phyloP scores from a whole-genome alignment of 2,329 filamentous ascomycete genomes.

The Sclerotinia borealis region DNA sequence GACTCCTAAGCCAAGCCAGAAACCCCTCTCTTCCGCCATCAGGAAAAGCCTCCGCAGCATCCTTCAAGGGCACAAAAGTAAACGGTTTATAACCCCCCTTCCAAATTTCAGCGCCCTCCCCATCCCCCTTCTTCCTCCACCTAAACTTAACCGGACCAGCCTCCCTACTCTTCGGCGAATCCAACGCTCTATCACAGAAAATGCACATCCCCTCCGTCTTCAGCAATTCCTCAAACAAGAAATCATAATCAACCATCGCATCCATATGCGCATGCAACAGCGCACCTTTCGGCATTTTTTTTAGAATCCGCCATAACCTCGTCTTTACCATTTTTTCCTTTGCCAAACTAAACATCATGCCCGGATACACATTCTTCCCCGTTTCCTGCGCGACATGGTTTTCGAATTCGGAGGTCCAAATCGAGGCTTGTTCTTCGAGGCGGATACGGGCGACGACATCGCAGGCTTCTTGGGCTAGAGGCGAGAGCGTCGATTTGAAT shows the following conservation, averaged over 20 bases:
- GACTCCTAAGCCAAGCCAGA: slow-evolving; percentile 66
- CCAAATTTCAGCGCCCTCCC: slow-evolving; percentile 53
- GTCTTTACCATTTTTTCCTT: slow-evolving; percentile 82
- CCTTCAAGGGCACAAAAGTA: slow-evolving; percentile 35
- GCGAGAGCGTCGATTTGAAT: slow-evolving; percentile 70
- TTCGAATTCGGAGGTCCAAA: slow-evolving; percentile 73
- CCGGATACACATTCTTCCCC: slow-evolving; percentile 67
- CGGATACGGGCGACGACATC: slow-evolving; percentile 76
- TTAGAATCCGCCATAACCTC: slow-evolving; percentile 77
- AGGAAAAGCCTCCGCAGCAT: slow-evolving; percentile 69
- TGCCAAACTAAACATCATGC: slow-evolving; percentile 89
- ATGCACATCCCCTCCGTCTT: slow-evolving; percentile 70
- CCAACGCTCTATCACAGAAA: slow-evolving; percentile 49
- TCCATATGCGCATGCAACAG: slow-evolving; percentile 84
- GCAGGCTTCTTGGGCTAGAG: slow-evolving; percentile 70
- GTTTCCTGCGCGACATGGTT: slow-evolving; percentile 58
- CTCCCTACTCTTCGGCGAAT: slow-evolving; percentile 46
- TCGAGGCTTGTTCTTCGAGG: slow-evolving; percentile 63
- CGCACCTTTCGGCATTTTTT: slow-evolving; percentile 81
- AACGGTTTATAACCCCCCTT: slow-evolving; percentile 50
- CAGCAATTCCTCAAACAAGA: slow-evolving; percentile 66
- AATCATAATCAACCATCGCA: slow-evolving; percentile 85
- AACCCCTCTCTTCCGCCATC: slow-evolving; percentile 66
- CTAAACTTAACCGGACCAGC: slow-evolving; percentile 56
- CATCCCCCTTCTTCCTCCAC: slow-evolving; percentile 43